phyloP scores from a whole-genome alignment of 495 filamentous ascomycete species.

The Xylaria grammica region DNA sequence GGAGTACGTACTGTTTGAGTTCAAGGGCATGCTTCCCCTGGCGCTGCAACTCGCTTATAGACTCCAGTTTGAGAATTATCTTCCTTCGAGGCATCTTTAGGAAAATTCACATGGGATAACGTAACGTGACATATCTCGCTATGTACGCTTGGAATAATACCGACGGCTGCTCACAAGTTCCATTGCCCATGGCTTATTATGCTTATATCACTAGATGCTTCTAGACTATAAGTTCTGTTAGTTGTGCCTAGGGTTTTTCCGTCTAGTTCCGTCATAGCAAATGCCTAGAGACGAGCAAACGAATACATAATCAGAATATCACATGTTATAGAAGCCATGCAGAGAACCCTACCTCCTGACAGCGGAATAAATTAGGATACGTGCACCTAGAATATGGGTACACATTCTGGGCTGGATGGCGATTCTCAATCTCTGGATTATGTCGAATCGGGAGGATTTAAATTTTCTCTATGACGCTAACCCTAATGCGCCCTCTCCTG shows the following conservation, averaged over 20 bases:
- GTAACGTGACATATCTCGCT: too few species aligned
- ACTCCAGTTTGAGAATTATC: background rate
- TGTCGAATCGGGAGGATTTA: background rate
- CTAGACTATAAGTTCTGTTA: too few species aligned
- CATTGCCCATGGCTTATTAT: too few species aligned
- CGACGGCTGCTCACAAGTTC: too few species aligned
- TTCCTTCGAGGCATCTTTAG: too few species aligned
- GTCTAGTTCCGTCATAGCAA: too few species aligned
- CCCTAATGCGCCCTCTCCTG: too few species aligned
- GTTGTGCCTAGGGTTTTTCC: too few species aligned
- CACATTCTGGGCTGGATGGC: background rate
- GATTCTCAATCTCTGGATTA: background rate
- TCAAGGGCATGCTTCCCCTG: background rate
- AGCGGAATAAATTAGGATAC: background rate
- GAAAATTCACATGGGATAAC: too few species aligned
- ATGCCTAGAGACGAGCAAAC: too few species aligned
- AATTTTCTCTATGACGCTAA: background rate
- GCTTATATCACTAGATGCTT: too few species aligned
- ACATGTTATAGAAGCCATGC: background rate
- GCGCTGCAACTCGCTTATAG: background rate
- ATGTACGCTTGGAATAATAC: too few species aligned
- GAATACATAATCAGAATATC: background rate
- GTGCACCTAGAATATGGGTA: background rate
- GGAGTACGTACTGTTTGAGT: background rate
- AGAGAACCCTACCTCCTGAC: background rate